These are phyloP conservation scores for Phanerochaete sordida DNA, from an alignment of 768 basidiomycete genomes.

Conservation along the genomic window DNA sequence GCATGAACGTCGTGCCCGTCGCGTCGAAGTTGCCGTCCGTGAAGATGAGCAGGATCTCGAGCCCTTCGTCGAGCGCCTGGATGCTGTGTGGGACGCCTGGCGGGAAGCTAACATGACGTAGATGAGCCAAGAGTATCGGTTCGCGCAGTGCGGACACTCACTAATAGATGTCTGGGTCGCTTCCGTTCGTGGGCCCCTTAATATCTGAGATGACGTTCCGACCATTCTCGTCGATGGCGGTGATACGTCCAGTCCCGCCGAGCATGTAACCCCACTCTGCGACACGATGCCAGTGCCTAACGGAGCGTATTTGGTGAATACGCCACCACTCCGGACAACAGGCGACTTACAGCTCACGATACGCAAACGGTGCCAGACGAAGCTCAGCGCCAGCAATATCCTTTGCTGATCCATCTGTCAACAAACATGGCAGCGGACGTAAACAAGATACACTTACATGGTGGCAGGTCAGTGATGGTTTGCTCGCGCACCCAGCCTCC, in stretches of 20 bases:
- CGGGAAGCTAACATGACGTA: constrained; percentile 17
- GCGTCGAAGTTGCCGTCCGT: constrained; percentile 27
- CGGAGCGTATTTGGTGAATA: background rate
- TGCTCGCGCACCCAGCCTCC: constrained; percentile 27
- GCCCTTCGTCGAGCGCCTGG: constrained; percentile 23
- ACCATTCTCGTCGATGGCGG: constrained; percentile 22
- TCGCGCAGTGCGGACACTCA: constrained; percentile 6
- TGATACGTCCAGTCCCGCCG: constrained; percentile 23
- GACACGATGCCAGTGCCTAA: constrained; percentile 25
- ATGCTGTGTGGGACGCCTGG: constrained; percentile 24
- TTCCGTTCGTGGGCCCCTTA: constrained; percentile 18
- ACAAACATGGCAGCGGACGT: background rate
- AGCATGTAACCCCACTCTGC: constrained; percentile 26
- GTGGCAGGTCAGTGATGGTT: constrained; percentile 24
- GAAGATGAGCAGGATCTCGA: constrained; percentile 26
- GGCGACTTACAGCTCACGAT: constrained; percentile 21
- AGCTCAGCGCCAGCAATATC: constrained; percentile 24
- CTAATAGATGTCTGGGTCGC: constrained; percentile 24
- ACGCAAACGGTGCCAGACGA: constrained; percentile 19
- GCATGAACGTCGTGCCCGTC: constrained; percentile 26
- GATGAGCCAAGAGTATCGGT: background rate
- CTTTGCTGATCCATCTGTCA: constrained; percentile 16
- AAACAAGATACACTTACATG: constrained; percentile 15
- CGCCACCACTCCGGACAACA: background rate
- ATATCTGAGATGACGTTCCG: constrained; percentile 22